phyloP scores from a whole-genome alignment of 148 eudicot genomes.

The Vaccinium macrocarpon region DNA sequence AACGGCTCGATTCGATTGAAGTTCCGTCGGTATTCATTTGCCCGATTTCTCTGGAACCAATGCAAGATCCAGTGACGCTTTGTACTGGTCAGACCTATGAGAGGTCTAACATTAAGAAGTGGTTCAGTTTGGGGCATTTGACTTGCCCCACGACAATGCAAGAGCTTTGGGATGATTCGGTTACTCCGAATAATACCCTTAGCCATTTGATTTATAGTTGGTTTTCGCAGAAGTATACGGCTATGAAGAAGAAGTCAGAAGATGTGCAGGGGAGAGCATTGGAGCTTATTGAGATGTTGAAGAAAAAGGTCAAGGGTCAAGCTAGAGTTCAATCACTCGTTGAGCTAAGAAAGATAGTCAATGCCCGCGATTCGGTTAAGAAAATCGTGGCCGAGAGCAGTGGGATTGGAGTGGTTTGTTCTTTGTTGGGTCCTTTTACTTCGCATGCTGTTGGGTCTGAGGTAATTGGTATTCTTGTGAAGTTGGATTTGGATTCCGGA shows the following conservation, averaged over 20 bases:
- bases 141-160: constrained; percentile 90
- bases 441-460: constrained; percentile 83
- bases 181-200: constrained; percentile 76
- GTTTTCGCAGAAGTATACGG: constrained; percentile 71
- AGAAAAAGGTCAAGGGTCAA: constrained; percentile 66
- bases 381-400: constrained; percentile 63
- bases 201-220: constrained; percentile 63
- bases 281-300: constrained; percentile 65
- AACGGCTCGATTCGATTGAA: constrained; percentile 53
- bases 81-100: constrained; percentile 97
- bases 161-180: constrained; percentile 74
- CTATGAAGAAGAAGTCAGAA: constrained; percentile 78
- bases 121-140: constrained; percentile 73
- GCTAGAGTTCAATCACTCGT: constrained; percentile 63
- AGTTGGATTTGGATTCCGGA: constrained; percentile 47
- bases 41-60: constrained; percentile 85
- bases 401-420: constrained; percentile 50
- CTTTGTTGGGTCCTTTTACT: constrained; percentile 75
- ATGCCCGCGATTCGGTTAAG: constrained; percentile 49
- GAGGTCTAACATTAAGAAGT: constrained; percentile 66
- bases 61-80: constrained; percentile 93
- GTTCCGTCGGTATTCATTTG: constrained; percentile 78
- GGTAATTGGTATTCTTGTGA: constrained; percentile 65
- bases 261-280: constrained; percentile 84
- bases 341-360: constrained; percentile 53